phyloP scores from a whole-genome alignment of 768 basidiomycete genomes.

The Tremella fuciformis region DNA sequence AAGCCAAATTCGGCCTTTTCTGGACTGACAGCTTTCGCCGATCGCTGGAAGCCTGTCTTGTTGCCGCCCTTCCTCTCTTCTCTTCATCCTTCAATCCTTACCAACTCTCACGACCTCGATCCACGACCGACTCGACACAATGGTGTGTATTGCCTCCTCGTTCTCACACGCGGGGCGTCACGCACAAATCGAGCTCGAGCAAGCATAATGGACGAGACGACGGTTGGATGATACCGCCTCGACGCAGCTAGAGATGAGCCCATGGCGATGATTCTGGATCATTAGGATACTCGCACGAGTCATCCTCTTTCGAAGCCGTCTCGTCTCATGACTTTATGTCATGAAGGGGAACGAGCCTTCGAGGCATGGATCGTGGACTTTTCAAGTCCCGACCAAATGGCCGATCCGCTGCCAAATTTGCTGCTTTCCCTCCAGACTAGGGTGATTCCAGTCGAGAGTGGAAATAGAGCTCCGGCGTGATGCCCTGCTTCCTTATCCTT shows the following conservation, averaged over 20 bases:
- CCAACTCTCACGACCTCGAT: constrained; percentile 10
- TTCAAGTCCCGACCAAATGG: not conserved
- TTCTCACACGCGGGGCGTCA: constrained; percentile 11
- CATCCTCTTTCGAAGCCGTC: not conserved
- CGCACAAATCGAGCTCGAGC: constrained; percentile 2
- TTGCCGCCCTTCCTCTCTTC: constrained; percentile 11
- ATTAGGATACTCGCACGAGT: not conserved
- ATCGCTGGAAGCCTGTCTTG: constrained; percentile 1
- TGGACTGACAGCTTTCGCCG: not conserved
- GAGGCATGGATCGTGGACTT: not conserved
- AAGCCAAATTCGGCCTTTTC: constrained; percentile 1
- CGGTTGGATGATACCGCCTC: not conserved
- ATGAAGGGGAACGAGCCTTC: not conserved
- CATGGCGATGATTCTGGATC: constrained; percentile 6
- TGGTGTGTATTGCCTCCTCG: constrained; percentile 28
- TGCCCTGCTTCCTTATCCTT: constrained; percentile 26
- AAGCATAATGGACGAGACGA: constrained; percentile 3
- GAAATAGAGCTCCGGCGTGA: constrained; percentile 49
- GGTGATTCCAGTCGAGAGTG: constrained; percentile 33
- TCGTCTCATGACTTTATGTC: not conserved
- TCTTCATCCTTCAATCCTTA: constrained; percentile 19
- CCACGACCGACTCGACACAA: constrained; percentile 26
- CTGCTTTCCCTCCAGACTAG: constrained; percentile 2
- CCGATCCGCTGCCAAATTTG: constrained; percentile 4
- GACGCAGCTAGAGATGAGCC: constrained; percentile 5